Evolutionary conservation across 192 early-diverging fungal species (phyloP), one percentile per base, ranked within the genome.

Genomic region (Backusella morwellensis): DNA sequence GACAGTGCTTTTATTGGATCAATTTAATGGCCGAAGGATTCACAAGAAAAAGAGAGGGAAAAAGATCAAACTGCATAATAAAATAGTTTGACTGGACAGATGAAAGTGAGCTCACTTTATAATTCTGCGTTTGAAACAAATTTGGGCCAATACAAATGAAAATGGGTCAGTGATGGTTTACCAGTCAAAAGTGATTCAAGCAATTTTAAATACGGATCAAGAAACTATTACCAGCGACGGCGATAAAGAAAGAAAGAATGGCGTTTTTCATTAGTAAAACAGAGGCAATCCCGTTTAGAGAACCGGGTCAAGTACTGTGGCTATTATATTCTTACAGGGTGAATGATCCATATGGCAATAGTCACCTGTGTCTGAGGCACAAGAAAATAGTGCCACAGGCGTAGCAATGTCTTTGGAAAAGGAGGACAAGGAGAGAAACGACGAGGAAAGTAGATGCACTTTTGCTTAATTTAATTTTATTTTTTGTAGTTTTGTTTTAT

Each of bases 31-130:
- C 38, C 68, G 35, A 35, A 35, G 35, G 68, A 21, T 69, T 35
- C 34, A 68, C 12, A 68, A 19, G 35, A 68, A 34, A 68, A 68
- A 34, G 14, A 68, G 32, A 68, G 32, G 35, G 35, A 35, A 68
- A 32, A 35, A 36, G 11, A 70, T 23, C 68, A 29, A n/a, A 63
- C 29, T 63, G 68, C 68, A 70, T 70, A 40, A 40, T 36, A 70
- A 40, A 70, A 12, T 23, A 4, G 38, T 41, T 36, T 70, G 17
- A 70, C 38, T 70, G 68, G 68, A 5, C 21, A 21, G 36, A 14
- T 40, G 21, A 12, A 70, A 70, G 36, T 70, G 68, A 70, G 68
- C 68, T 38, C 68, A 70, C 11, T 41, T 38, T 70, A 63, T 29
- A 21, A 52, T 23, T 63, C 56, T 63, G 56, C 29, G 56, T 29